Conservation (phyloP, 345 rosid species). For the Rhodomyrtus tomentosa region DNA sequence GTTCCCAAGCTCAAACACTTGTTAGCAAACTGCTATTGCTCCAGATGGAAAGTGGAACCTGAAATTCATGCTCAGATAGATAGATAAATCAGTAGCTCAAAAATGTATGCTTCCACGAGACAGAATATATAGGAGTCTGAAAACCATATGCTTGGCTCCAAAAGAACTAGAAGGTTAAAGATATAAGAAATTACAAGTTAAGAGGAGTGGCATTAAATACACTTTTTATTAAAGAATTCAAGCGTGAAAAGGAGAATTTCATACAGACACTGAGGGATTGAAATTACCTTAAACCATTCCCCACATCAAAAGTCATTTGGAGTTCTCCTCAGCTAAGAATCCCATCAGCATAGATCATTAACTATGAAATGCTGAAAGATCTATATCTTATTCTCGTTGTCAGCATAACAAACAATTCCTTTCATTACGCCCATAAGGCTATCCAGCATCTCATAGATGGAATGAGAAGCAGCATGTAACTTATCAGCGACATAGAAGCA, state of each 20-base stretch:
- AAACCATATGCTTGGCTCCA: background rate
- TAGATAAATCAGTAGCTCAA: no score
- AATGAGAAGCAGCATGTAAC: slow-evolving; percentile 28
- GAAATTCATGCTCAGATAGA: background rate
- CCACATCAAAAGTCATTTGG: background rate
- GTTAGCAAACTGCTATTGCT: background rate
- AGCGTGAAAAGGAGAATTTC: background rate
- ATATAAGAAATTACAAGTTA: background rate
- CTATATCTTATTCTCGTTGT: slow-evolving; percentile 2
- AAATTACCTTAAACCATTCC: background rate
- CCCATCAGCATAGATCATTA: background rate
- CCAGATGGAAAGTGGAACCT: background rate
- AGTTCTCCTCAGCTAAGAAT: background rate
- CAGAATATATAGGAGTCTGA: background rate
- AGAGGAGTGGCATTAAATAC: background rate
- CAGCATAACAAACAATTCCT: slow-evolving; percentile 17
- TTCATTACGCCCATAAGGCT: slow-evolving; percentile 30
- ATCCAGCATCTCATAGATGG: slow-evolving; percentile 39
- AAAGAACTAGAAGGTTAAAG: background rate
- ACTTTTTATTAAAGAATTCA: background rate
- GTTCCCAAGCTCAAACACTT: background rate
- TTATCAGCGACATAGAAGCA: slow-evolving; percentile 46
- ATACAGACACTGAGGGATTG: background rate
- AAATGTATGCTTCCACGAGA: no score
- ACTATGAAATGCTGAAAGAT: background rate